Conservation (phyloP, 2,329 filamentous ascomycete species). For the Monilinia polystroma region DNA sequence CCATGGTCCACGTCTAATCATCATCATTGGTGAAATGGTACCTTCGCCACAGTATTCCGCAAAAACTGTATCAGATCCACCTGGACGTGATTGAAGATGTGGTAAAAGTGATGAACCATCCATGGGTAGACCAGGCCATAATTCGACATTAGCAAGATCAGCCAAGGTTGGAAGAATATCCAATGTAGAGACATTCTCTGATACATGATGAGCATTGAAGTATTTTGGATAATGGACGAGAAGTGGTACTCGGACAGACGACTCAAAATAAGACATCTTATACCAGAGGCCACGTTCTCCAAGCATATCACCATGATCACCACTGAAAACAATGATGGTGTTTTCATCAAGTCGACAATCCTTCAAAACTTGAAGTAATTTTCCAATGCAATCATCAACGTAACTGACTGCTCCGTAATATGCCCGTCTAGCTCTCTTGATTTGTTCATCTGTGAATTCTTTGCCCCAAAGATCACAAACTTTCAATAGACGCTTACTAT, state of each 20-base stretch:
- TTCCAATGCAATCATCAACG: slow-evolving; percentile 88
- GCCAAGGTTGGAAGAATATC: slow-evolving; percentile 88
- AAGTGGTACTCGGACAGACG: slow-evolving; percentile 84
- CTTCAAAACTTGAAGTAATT: slow-evolving; percentile 73
- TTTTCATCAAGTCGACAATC: slow-evolving; percentile 77
- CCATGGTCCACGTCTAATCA: slow-evolving; percentile 88
- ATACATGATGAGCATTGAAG: slow-evolving; percentile 73
- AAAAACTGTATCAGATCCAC: slow-evolving; percentile 79
- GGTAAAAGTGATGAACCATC: slow-evolving; percentile 80
- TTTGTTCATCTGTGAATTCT: slow-evolving; percentile 79
- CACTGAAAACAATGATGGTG: slow-evolving; percentile 89
- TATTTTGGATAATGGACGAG: slow-evolving; percentile 76
- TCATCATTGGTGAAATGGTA: slow-evolving; percentile 83
- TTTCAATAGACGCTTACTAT: slow-evolving; percentile 82
- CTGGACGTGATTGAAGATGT: slow-evolving; percentile 65
- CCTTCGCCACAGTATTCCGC: slow-evolving; percentile 95
- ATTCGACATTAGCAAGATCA: slow-evolving; percentile 72
- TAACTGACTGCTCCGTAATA: slow-evolving; percentile 95
- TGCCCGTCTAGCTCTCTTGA: slow-evolving; percentile 79
- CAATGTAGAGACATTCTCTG: slow-evolving; percentile 84
- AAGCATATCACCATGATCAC: slow-evolving; percentile 94
- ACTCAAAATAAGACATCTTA: slow-evolving; percentile 97
- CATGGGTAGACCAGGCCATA: slow-evolving; percentile 72
- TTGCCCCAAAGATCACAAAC: slow-evolving; percentile 85
- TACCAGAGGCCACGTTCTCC: slow-evolving; percentile 92